Evolutionary conservation across 345 rosid species (phyloP), one percentile per base, ranked within the genome.

Genomic region (Brassica cretica): DNA sequence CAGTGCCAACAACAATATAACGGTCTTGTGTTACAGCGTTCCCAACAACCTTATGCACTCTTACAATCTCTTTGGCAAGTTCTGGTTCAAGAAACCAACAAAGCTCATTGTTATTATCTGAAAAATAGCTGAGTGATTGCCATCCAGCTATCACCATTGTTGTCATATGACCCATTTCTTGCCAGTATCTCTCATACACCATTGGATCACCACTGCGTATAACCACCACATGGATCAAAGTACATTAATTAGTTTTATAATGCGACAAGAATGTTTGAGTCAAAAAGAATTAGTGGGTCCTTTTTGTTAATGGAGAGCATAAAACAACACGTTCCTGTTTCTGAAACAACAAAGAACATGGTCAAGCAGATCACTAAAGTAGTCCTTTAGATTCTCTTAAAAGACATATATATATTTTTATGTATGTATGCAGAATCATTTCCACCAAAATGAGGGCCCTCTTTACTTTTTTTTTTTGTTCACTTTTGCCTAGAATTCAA

Each of bases 11-110:
- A 21, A 94, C 90, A 56, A 92, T 88, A 77, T 86, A 71, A 4
- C 87, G 87, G 39, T 79, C 88, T 53, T 84, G 76, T 0, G 98
- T 91, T 70, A 87, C 84, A 2, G 98, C 98, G 80, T 94, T 68
- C 5, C 95, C 97, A 6, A 94, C 98, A 19, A 89, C 68, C 18
- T 66, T 76, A 70, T 94, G 98, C 24, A 94, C 81, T 75, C 93
- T 82, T 10, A 83, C 76, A 16, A 94, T 82, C 82, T 94, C 86
- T 41, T 78, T 76, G 1, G 87, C 87, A 71, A 94, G 87, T 41
- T 88, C 89, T 7, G 93, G 93, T 71, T 90, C 97, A 80, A 94
- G 80, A 80, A 92, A 94, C 98, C 98, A 94, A 88, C 98, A 94
- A 3, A 88, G 78, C 67, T 85, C 84, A 19, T 74, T 72, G 16